phyloP scores from a whole-genome alignment of 495 filamentous ascomycete genomes.

The Opeltia flavorubescens region DNA sequence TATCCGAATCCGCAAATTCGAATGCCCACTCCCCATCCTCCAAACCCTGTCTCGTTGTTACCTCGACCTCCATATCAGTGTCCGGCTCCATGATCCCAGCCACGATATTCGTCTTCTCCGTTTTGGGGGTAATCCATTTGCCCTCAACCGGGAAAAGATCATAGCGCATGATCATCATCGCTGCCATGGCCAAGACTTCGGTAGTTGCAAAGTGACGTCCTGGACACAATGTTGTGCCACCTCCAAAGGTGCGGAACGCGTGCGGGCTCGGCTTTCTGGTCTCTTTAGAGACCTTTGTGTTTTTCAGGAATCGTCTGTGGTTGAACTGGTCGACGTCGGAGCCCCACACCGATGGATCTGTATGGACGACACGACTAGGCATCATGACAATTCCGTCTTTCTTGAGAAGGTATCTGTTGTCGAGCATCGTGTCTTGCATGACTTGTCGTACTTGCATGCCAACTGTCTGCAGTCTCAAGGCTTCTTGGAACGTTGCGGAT shows the following conservation, averaged over 20 bases:
- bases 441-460: conserved; percentile 18
- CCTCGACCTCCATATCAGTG: neutral
- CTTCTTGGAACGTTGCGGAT: conserved; percentile 27
- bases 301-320: conserved; percentile 16
- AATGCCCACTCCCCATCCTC: neutral
- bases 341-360: conserved; percentile 19
- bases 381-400: conserved; percentile 20
- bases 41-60: neutral
- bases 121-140: neutral
- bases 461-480: conserved; percentile 17
- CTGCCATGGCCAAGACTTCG: conserved; percentile 25
- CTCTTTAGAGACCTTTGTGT: neutral
- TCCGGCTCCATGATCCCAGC: neutral
- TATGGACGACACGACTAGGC: conserved; percentile 15
- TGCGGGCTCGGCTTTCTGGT: conserved; percentile 2
- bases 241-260: conserved; percentile 28
- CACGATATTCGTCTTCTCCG: conserved; percentile 1
- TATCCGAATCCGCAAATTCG: neutral
- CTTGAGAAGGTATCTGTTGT: conserved; percentile 18
- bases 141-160: conserved; percentile 13
- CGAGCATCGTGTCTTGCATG: conserved; percentile 20
- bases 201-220: conserved; percentile 33
- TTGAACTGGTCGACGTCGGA: conserved; percentile 16
- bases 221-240: conserved; percentile 29
- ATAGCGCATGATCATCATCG: conserved; percentile 27